These are phyloP conservation scores for Ophiorrhiza pumila DNA, from an alignment of 257 asterid species.

Conservation along the genomic window DNA sequence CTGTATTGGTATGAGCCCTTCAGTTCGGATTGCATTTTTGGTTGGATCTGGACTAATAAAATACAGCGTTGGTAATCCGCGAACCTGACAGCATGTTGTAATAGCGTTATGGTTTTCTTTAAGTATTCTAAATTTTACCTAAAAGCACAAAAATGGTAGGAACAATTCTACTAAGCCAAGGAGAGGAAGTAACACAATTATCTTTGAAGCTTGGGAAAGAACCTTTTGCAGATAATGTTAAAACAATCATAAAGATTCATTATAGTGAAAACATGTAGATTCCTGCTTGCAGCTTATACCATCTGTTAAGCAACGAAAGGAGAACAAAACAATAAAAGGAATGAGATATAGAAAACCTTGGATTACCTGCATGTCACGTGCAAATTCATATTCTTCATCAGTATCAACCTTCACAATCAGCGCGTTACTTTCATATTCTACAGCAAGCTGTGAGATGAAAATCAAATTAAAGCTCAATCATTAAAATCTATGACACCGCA, in stretches of 20 bases:
- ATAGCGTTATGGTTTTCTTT: neutral
- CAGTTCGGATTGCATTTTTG: slow-evolving; percentile 90
- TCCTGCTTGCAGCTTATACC: neutral
- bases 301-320: neutral
- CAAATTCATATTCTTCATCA: slow-evolving; percentile 88
- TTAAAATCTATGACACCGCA: neutral
- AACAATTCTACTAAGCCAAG: neutral
- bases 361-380: slow-evolving; percentile 86
- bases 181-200: neutral
- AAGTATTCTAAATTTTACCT: neutral
- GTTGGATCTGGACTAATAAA: slow-evolving; percentile 86
- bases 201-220: neutral
- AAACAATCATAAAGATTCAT: neutral
- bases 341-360: slow-evolving; percentile 9
- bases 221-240: neutral
- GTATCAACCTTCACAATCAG: slow-evolving; percentile 90
- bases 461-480: slow-evolving; percentile 13
- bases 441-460: slow-evolving; percentile 76
- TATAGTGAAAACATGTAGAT: neutral
- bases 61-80: slow-evolving; percentile 86
- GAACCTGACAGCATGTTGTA: slow-evolving; percentile 51
- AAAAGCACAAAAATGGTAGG: neutral
- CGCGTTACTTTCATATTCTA: slow-evolving; percentile 80
- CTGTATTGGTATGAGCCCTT: slow-evolving; percentile 92
- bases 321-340: neutral